A percentile compares a stretch with the other conserved stretches of the same genome.
Evolutionary conservation across 441 rosid species (phyloP).

Genomic region (Gossypium schwendimanii): DNA sequence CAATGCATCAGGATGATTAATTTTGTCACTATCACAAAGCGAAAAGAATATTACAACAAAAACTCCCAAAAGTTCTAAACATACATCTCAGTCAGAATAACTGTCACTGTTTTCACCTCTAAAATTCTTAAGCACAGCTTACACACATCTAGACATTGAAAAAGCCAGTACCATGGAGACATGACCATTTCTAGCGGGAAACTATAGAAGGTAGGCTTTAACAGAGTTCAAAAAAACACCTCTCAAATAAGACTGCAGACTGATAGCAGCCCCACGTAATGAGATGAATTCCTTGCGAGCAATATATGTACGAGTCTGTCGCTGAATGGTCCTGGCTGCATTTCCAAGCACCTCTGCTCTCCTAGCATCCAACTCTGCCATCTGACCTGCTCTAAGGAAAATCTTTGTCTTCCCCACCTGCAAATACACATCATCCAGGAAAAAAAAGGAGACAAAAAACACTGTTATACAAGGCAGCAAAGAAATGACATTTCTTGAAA

Average conservation of each 20-base stretch:
- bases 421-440: conserved; percentile 15
- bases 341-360: conserved; percentile 98
- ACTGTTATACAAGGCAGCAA: not conserved
- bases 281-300: conserved; percentile 82
- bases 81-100: not conserved
- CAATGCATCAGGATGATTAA: not conserved
- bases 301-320: conserved; percentile 75
- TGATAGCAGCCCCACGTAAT: conserved; percentile 72
- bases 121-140: not conserved
- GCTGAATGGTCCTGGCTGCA: conserved; percentile 95
- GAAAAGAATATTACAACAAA: not conserved
- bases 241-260: conserved; percentile 78
- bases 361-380: conserved; percentile 99
- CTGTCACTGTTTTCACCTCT: not conserved
- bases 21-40: not conserved
- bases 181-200: conserved; percentile 9
- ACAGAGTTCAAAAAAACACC: conserved; percentile 38
- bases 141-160: not conserved
- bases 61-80: not conserved
- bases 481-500: not conserved
- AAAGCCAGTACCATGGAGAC: not conserved
- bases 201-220: not conserved
- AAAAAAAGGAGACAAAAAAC: not conserved
- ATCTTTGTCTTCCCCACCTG: conserved; percentile 94
- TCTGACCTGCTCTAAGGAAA: conserved; percentile 99